Conservation (phyloP, 768 basidiomycete genomes). For the Hericium coralloides region DNA sequence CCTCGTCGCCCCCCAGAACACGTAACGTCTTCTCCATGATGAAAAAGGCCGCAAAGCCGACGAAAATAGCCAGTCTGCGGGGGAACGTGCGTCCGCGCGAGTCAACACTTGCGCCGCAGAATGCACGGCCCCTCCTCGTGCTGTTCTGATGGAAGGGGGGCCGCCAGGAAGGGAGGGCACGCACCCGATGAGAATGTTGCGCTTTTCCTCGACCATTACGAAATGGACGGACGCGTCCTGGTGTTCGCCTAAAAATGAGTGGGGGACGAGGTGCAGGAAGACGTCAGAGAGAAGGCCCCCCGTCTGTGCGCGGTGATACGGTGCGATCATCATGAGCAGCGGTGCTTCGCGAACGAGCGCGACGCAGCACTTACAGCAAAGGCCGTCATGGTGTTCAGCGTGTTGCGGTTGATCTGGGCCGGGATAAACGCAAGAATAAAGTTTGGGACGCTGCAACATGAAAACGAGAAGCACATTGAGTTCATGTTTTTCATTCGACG, state of each 20-base stretch:
- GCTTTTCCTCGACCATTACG: constrained; percentile 82
- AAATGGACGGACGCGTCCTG: constrained; percentile 65
- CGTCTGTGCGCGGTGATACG: constrained; percentile 36
- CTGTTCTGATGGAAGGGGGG: background rate
- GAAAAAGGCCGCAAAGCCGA: constrained; percentile 86
- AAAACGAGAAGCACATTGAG: constrained; percentile 10
- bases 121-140: background rate
- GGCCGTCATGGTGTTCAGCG: constrained; percentile 89
- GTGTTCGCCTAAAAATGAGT: constrained; percentile 86
- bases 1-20: constrained; percentile 59
- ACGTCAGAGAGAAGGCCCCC: constrained; percentile 91
- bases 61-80: constrained; percentile 66
- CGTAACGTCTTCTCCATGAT: constrained; percentile 89
- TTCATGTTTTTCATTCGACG: constrained; percentile 1
- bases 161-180: constrained; percentile 13
- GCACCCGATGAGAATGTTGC: constrained; percentile 86
- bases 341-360: background rate
- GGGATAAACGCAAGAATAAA: constrained; percentile 94
- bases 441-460: constrained; percentile 66
- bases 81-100: constrained; percentile 9
- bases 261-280: constrained; percentile 85
- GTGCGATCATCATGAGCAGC: constrained; percentile 3
- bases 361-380: constrained; percentile 57
- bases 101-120: background rate
- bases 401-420: constrained; percentile 73